phyloP scores from a whole-genome alignment of 1,139 yeast genomes.

The Schwanniomyces etchellsii region DNA sequence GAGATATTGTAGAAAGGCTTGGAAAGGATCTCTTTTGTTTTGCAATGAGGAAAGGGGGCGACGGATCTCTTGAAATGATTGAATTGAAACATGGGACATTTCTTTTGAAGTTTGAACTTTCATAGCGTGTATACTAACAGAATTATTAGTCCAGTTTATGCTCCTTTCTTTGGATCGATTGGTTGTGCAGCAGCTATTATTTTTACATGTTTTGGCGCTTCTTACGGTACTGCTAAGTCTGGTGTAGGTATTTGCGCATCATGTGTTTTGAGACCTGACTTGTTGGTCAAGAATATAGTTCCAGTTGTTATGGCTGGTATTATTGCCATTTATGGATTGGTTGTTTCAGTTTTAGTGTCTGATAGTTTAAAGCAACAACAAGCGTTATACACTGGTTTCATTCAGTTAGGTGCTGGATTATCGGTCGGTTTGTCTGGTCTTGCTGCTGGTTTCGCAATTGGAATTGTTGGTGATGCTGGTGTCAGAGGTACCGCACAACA shows the following conservation, averaged over 20 bases:
- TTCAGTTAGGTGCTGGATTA: conserved; percentile 97
- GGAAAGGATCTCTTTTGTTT: neutral
- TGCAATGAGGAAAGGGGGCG: neutral
- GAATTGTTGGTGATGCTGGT: conserved; percentile 98
- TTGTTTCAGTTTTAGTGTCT: conserved; percentile 91
- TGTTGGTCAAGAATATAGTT: conserved; percentile 81
- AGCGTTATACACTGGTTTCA: conserved; percentile 94
- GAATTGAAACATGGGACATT: no score
- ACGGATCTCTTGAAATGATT: no score
- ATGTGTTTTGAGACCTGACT: conserved; percentile 94
- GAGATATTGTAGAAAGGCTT: neutral
- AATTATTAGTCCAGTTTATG: conserved; percentile 60
- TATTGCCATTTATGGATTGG: conserved; percentile 97
- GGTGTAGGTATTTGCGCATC: conserved; percentile 99
- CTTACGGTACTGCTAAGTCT: conserved; percentile 98
- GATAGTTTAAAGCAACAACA: conserved; percentile 85
- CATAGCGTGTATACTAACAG: no score
- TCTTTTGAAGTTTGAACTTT: no score
- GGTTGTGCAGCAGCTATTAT: conserved; percentile 99
- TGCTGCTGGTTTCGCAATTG: conserved; percentile 97
- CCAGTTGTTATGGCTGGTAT: conserved; percentile 99
- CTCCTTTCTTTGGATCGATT: conserved; percentile 95
- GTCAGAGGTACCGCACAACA: conserved; percentile 96
- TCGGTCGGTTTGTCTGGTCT: conserved; percentile 96
- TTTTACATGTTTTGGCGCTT: conserved; percentile 98